Conservation (phyloP, 768 basidiomycete species). For the Suillus luteus region DNA sequence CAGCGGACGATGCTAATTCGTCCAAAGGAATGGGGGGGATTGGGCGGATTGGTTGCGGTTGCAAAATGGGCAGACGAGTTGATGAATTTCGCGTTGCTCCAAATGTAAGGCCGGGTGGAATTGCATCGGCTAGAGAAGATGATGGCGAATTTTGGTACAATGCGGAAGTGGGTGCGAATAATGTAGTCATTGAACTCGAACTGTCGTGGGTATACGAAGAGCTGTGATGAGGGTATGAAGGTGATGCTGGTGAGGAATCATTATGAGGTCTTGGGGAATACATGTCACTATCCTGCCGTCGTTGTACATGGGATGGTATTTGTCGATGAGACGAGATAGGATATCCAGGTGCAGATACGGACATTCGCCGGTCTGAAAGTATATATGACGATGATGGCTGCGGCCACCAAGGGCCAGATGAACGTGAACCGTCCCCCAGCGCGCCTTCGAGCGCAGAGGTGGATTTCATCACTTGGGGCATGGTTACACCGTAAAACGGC, state of each 20-base stretch:
- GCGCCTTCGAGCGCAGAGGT: conserved; percentile 36
- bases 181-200: conserved; percentile 21
- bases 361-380: conserved; percentile 28
- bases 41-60: conserved; percentile 37
- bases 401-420: conserved; percentile 17
- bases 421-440: conserved; percentile 26
- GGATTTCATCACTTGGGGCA: conserved; percentile 30
- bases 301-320: conserved; percentile 15
- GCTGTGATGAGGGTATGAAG: conserved; percentile 21
- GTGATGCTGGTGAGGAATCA: conserved; percentile 14
- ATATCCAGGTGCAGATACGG: conserved; percentile 36
- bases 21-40: conserved; percentile 36
- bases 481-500: conserved; percentile 24
- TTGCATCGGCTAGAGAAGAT: conserved; percentile 32
- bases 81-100: conserved; percentile 19
- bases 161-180: conserved; percentile 22
- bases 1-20: conserved; percentile 27
- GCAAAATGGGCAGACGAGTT: conserved; percentile 29
- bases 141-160: conserved; percentile 25
- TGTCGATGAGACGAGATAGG: conserved; percentile 26
- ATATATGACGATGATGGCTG: conserved; percentile 13
- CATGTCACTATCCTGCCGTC: conserved; percentile 21
- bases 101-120: conserved; percentile 17
- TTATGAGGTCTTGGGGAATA: conserved; percentile 16
- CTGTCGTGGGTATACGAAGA: conserved; percentile 28